Evolutionary conservation across 2,329 filamentous ascomycete genomes (phyloP), one percentile per base, ranked within the genome.

Genomic region (Sclerotinia subarctica): DNA sequence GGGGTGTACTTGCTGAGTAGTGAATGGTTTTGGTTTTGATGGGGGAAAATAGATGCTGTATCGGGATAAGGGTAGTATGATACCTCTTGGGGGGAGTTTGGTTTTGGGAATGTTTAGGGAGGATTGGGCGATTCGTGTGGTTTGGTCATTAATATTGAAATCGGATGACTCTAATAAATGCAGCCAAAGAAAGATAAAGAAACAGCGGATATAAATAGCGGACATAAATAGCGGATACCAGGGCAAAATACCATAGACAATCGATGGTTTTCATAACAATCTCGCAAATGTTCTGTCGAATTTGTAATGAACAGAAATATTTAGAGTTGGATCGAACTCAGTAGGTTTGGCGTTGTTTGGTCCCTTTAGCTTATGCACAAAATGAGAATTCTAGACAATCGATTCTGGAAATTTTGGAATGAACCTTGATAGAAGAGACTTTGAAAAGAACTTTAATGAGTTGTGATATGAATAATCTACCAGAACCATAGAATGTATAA

Each of bases 1-100:
- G 93, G 73, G 85, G 88, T 74, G 92, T 96, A 52, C 82, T 97
- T 75, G 92, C 93, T 35, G 86, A 91, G 75, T 94, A 85, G 76
- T 46, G 19, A 51, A n/a, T 38, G 8, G 32, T 11, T 21, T 38
- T 21, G 17, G n/a, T n/a, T 44, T 35, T 29, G 21, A 19, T 44
- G 15, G 6, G n/a, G 19, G 54, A 15, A 19, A 26, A 42, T 38
- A 38, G 46, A 51, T 24, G n/a, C 42, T 19, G 17, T 26, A 11
- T 21, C 26, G 32, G 29, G 13, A 8, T 38, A 19, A 3, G n/a
- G 17, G 10, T 15, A 24, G 29, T 8, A 15, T 5, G 21, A 35
- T 38, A 38, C 38, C 59, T 38, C 5, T 26, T 26, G 8, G 19
- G 32, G 38, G 46, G 46, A 38, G 29, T 51, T 51, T 38, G 46